Evolutionary conservation across 495 filamentous ascomycete species (phyloP), one percentile per base, ranked within the genome.

Genomic region (Penicillium flavigenum): DNA sequence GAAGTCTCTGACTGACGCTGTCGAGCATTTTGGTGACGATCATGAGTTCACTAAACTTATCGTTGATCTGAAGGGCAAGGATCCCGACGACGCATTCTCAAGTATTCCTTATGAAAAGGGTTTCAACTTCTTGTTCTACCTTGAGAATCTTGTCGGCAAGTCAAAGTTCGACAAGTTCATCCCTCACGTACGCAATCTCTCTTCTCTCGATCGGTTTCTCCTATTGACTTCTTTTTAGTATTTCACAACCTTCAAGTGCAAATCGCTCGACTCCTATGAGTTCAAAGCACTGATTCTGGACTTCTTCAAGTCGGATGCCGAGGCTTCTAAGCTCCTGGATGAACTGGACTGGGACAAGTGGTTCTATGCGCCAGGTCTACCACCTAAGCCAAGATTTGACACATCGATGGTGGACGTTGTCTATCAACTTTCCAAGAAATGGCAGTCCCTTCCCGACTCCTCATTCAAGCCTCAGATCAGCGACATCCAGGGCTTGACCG

Each of bases 41-140:
- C 90, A 96, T 65, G 88, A 92, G 62, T 98, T 95, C 70, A 98
- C 93, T 1, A 96, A 95, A 69, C 77, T 98, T 50, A 81, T 96
- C 53, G 81, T 91, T 45, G 86, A 88, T 62, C 83, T 97, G 48
- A 89, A 93, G 66, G 93, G 89, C 43, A 86, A 92, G 65, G 91
- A 97, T 65, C 93, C 93, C 0, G 94, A 97, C 71, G 93, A 98
- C 75, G 90, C 92, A 7, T 98, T 96, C 73, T 92, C 88, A 48
- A 87, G 82, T 29, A 78, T 97, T 27, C 94, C 94, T 6, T 81
- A 81, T 51, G 80, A 88, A 69, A 88, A 88, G 67, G 89, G 89
- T 4, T 91, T 89, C 64, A 82, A 81, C 58, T 89, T 90, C 65
- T 76, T 98, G 51, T 96, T 87, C 69, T 82, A 89, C 60, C 81